Evolutionary conservation across 148 eudicot genomes (phyloP).

Genomic region (Pouteria glomerata): DNA sequence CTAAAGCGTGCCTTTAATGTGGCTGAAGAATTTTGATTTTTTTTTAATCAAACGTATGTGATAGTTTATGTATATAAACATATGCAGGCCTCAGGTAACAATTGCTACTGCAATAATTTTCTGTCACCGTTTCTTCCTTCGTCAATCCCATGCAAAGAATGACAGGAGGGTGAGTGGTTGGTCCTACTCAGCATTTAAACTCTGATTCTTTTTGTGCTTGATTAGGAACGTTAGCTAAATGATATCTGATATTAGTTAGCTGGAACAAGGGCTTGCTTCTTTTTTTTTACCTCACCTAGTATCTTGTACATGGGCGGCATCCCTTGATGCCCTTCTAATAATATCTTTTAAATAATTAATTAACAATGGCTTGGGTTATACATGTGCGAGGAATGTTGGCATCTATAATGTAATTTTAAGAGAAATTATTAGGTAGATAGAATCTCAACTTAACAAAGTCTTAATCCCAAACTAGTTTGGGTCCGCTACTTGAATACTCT

Average conservation of each 20-base stretch:
- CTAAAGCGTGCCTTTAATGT: background rate
- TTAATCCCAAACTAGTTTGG: too few relatives aligned
- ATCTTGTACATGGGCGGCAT: too few relatives aligned
- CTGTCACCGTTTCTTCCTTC: constrained; percentile 77
- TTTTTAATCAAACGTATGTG: background rate
- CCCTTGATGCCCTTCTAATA: too few relatives aligned
- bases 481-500: too few relatives aligned
- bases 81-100: constrained; percentile 79
- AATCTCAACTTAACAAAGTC: too few relatives aligned
- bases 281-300: too few relatives aligned
- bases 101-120: constrained; percentile 78
- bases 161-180: constrained; percentile 65
- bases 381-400: background rate
- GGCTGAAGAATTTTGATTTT: background rate
- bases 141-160: constrained; percentile 74
- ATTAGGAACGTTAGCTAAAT: constrained; percentile 1
- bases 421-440: background rate
- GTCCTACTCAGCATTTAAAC: background rate
- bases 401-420: background rate
- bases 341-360: too few relatives aligned
- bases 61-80: constrained; percentile 7
- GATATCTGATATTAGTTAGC: background rate
- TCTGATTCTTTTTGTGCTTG: background rate
- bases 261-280: background rate
- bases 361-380: background rate